A percentile compares a stretch with the other conserved stretches of the same genome.
phyloP scores from a whole-genome alignment of 108 stramenopile genomes.

The Craspedostauros australis region DNA sequence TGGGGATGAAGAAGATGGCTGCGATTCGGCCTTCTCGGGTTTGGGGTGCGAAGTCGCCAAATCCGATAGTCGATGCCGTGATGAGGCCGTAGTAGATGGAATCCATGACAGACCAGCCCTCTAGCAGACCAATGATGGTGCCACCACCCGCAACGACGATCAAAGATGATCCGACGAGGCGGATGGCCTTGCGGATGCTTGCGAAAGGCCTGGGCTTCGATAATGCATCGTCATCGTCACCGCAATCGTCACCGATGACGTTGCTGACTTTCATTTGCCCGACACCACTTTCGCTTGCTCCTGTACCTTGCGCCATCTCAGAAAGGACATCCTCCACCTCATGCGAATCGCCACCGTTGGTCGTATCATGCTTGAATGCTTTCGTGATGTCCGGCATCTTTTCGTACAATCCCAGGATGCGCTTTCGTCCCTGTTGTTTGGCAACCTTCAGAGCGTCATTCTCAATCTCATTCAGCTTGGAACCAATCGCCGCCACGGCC shows the following conservation, averaged over 20 bases:
- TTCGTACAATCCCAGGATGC: slow-evolving; percentile 12
- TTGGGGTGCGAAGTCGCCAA: slow-evolving; percentile 45
- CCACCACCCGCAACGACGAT: slow-evolving; percentile 15
- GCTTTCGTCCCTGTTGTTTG: slow-evolving; percentile 7
- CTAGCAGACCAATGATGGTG: slow-evolving; percentile 20
- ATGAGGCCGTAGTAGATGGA: slow-evolving; percentile 37
- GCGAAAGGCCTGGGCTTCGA: too few relatives aligned
- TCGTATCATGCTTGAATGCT: not conserved
- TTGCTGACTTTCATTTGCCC: not conserved
- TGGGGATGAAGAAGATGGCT: slow-evolving; percentile 43
- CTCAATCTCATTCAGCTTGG: slow-evolving; percentile 38
- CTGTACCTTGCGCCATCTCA: not conserved
- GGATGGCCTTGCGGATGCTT: too few relatives aligned
- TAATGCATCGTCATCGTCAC: not conserved
- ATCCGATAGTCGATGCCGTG: slow-evolving; percentile 49
- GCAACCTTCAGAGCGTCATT: slow-evolving; percentile 21
- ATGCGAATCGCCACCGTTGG: too few relatives aligned
- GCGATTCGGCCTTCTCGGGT: slow-evolving; percentile 17
- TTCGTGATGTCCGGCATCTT: slow-evolving; percentile 3
- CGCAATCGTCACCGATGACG: not conserved
- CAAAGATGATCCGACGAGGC: not conserved
- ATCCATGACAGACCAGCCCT: slow-evolving; percentile 32
- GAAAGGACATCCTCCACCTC: too few relatives aligned
- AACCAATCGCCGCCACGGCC: slow-evolving; percentile 46
- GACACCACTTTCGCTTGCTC: not conserved